Conservation (phyloP, 306 rosid genomes). For the Pterocarpus santalinus region DNA sequence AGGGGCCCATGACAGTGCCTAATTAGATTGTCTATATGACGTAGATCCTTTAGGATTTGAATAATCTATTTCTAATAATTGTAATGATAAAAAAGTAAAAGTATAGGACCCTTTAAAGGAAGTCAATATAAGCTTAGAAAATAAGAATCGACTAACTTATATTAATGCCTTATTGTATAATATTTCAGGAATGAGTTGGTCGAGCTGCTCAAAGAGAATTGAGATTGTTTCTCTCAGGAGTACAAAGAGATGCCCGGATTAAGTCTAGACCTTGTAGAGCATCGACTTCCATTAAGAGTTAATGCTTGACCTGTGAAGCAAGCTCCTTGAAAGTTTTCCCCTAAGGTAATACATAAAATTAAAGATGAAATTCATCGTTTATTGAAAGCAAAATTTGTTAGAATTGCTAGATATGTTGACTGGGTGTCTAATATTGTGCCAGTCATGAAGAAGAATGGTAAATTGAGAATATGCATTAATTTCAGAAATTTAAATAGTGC, state of each 20-base stretch:
- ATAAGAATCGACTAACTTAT: too few relatives aligned
- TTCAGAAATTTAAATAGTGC: background rate
- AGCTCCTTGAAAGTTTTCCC: background rate
- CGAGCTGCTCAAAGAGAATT: background rate
- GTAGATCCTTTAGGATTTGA: too few relatives aligned
- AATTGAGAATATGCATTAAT: background rate
- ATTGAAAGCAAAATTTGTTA: background rate
- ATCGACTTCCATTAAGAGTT: background rate
- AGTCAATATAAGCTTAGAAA: too few relatives aligned
- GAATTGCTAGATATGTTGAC: background rate
- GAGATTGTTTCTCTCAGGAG: background rate
- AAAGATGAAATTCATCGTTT: background rate
- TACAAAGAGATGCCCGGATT: background rate
- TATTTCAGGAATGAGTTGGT: too few relatives aligned
- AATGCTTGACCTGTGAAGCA: background rate
- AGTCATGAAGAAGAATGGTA: background rate
- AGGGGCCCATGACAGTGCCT: too few relatives aligned
- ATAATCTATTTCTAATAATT: too few relatives aligned
- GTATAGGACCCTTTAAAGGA: too few relatives aligned
- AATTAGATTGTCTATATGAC: too few relatives aligned
- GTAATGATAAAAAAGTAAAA: too few relatives aligned
- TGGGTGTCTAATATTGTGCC: background rate
- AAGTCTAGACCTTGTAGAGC: background rate
- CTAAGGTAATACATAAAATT: background rate
- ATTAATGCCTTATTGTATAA: too few relatives aligned